Conservation (phyloP, 192 early-diverging fungal species). For the Backusella psychrophila region DNA sequence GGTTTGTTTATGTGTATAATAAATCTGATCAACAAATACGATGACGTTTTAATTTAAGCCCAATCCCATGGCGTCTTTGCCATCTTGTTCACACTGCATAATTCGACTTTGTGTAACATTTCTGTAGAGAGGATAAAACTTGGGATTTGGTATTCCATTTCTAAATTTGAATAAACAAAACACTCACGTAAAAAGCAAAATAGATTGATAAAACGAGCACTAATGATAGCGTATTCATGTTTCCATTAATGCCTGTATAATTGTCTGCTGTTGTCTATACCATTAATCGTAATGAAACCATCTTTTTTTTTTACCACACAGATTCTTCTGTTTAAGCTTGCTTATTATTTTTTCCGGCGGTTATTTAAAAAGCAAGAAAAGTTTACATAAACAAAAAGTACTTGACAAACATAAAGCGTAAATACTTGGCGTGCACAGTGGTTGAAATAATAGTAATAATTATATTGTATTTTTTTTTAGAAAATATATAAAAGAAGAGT, state of each 20-base stretch:
- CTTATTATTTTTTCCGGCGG: not conserved
- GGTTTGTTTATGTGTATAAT: not conserved
- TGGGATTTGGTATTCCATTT: not conserved
- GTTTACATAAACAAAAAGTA: not conserved
- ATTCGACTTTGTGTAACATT: not conserved
- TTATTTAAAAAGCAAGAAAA: not conserved
- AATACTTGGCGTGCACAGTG: not conserved
- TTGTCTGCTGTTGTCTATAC: not conserved
- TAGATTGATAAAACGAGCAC: not conserved
- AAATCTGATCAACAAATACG: not conserved
- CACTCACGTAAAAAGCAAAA: not conserved
- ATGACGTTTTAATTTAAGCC: slow-evolving; percentile 2
- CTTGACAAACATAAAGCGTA: not conserved
- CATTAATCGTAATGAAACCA: not conserved
- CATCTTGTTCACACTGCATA: not conserved
- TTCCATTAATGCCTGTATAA: no score
- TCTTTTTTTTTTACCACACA: not conserved
- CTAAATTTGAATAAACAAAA: not conserved
- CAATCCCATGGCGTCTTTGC: slow-evolving; percentile 4
- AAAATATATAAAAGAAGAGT: not conserved
- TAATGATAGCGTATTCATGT: no score
- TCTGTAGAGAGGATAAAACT: not conserved
- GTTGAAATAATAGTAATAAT: not conserved
- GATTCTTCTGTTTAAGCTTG: not conserved
- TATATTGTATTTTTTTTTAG: not conserved